Evolutionary conservation across 2,329 filamentous ascomycete genomes (phyloP), one percentile per base, ranked within the genome.

Genomic region (Pseudocercospora macadamiae): DNA sequence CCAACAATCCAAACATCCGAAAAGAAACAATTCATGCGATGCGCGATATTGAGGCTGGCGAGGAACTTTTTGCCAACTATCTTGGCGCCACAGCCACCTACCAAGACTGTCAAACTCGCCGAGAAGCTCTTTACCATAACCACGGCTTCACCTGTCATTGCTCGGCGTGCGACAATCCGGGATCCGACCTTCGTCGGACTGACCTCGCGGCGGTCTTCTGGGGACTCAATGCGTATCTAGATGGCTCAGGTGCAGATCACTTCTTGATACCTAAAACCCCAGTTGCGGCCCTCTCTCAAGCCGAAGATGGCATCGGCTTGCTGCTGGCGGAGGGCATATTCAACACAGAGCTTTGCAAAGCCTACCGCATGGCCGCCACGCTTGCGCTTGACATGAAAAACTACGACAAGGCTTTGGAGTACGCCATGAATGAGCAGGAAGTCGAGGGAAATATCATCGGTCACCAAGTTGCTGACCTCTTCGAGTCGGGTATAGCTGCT

Each of bases 251-350:
- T 21, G 18, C 32, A 21, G 56, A 54, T 14, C 23, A 47, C 30
- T 54, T 36, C n/a, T 65, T 53, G 51, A 53, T 63, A 25, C 64
- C 64, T 4, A 23, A 26, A 14, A 48, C 51, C 30, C 47, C 42
- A 25, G 9, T n/a, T 10, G 32, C 42, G 30, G 64, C 65, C 2
- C 53, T 64, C 5, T 28, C 32, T 10, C 61, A 64, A 30, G 61
- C 62, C 4, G 62, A 65, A 42, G 60, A 66, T 37, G 51, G 97
- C 74, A 97, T 97, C 74, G 89, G 92, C 34, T 82, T 97, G 44
- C 83, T 97, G 6, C 92, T 97, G 37, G 93, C 97, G 75, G 93
- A 97, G 77, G 93, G 93, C 6, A 82, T 97, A 55, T 30, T 56
- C 25, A 59, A 52, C 12, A 39, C 58, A 14, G 66, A 69, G 51